Percentiles rank a stretch among this genome's conserved stretches.
These are phyloP conservation scores for Chondrus crispus DNA, from an alignment of 23 red algal genomes.

Conservation along the genomic window DNA sequence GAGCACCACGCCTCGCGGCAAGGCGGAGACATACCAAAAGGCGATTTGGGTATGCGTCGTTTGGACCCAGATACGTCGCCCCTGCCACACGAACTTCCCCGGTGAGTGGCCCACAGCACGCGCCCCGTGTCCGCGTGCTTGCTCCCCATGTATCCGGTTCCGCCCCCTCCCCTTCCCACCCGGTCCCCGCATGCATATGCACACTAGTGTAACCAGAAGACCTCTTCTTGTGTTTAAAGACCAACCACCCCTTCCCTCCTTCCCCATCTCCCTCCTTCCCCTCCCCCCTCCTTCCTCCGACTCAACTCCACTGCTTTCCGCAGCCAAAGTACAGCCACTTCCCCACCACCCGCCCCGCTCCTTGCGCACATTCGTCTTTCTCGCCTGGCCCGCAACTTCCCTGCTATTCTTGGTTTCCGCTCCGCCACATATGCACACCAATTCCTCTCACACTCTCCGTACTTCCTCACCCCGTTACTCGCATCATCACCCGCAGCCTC, in stretches of 20 bases:
- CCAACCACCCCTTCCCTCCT: not conserved
- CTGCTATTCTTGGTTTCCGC: not conserved
- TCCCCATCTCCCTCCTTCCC: not conserved
- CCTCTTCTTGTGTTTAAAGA: not conserved
- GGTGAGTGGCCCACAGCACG: not conserved
- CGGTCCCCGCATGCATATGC: not conserved
- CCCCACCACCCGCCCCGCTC: not conserved
- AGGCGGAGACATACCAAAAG: too few relatives aligned
- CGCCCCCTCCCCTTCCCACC: not conserved
- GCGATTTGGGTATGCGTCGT: too few relatives aligned
- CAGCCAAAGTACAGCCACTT: not conserved
- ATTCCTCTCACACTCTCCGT: not conserved
- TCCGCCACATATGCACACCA: not conserved
- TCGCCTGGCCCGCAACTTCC: too few relatives aligned
- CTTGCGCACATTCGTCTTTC: not conserved
- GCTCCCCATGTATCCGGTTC: not conserved
- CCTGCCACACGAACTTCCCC: too few relatives aligned
- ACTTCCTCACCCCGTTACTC: not conserved
- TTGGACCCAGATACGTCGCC: too few relatives aligned
- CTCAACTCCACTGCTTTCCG: not conserved
- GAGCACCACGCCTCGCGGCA: too few relatives aligned
- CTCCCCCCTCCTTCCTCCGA: not conserved
- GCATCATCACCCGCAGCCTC: not conserved
- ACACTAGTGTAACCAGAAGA: not conserved
- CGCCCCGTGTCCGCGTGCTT: not conserved